Conservation (phyloP, 2,329 filamentous ascomycete genomes). For the Seiridium unicorne region DNA sequence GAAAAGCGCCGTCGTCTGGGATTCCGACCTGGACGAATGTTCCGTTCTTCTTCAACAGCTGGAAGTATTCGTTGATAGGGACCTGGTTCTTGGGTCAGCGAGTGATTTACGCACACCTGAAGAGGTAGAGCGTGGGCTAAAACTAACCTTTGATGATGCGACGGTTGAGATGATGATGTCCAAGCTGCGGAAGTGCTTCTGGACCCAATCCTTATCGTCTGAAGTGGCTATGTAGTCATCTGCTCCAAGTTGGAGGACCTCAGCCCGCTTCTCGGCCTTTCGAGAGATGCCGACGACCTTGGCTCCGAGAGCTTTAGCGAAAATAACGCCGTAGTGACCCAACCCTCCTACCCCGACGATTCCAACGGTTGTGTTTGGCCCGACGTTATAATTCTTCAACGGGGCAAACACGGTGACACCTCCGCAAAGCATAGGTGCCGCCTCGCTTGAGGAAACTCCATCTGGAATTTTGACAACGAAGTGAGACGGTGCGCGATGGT, state of each 20-base stretch:
- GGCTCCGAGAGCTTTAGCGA: slow-evolving; percentile 60
- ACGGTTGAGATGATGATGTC: slow-evolving; percentile 56
- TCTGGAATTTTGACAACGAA: slow-evolving; percentile 45
- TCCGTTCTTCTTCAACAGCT: slow-evolving; percentile 54
- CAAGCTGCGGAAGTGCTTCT: slow-evolving; percentile 42
- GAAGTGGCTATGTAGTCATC: slow-evolving; percentile 31
- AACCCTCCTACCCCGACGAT: slow-evolving; percentile 64
- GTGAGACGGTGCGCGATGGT: slow-evolving; percentile 16
- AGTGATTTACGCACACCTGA: no score
- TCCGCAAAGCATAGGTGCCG: slow-evolving; percentile 63
- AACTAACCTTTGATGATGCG: slow-evolving; percentile 22
- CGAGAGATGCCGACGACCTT: slow-evolving; percentile 56
- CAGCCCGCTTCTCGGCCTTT: slow-evolving; percentile 42
- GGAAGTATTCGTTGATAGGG: slow-evolving; percentile 56
- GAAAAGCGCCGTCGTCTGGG: slow-evolving; percentile 45
- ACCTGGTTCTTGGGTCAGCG: slow-evolving; percentile 30
- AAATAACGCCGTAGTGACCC: slow-evolving; percentile 64
- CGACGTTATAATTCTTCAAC: slow-evolving; percentile 55
- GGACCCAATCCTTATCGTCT: slow-evolving; percentile 50
- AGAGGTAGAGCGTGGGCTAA: no score
- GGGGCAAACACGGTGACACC: slow-evolving; percentile 64
- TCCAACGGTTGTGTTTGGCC: slow-evolving; percentile 62
- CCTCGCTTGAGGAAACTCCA: slow-evolving; percentile 27
- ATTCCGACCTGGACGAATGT: slow-evolving; percentile 64
- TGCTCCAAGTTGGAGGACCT: slow-evolving; percentile 51